A percentile compares a stretch with the other conserved stretches of the same genome.
Conservation (phyloP, 2,329 filamentous ascomycete genomes). For the Colletotrichum scovillei region DNA sequence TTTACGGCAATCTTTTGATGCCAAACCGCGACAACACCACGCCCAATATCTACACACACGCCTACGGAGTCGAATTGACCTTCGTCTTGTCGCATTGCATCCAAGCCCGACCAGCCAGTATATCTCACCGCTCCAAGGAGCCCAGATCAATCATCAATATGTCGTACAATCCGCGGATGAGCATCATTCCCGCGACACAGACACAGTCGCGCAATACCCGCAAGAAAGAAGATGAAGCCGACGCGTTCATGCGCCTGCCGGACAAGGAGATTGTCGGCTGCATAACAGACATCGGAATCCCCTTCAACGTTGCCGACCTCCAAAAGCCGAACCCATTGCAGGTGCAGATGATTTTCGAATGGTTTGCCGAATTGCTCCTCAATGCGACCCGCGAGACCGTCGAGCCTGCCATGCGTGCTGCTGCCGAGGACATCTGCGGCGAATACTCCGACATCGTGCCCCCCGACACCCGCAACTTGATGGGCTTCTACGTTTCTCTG, state of each 20-base stretch:
- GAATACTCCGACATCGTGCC: conserved; percentile 88
- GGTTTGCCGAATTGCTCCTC: conserved; percentile 93
- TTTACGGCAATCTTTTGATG: conserved; percentile 10
- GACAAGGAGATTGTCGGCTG: conserved; percentile 92
- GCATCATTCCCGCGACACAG: conserved; percentile 66
- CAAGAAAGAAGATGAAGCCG: conserved; percentile 70
- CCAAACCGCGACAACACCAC: neutral
- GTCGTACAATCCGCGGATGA: conserved; percentile 71
- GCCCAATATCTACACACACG: neutral
- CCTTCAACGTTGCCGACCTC: conserved; percentile 86
- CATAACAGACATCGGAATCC: conserved; percentile 96
- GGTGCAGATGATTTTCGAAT: conserved; percentile 98
- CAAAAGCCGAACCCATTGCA: conserved; percentile 94
- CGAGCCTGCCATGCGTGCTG: conserved; percentile 93
- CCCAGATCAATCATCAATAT: conserved; percentile 48
- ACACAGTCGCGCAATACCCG: conserved; percentile 60
- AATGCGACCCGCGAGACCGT: conserved; percentile 94
- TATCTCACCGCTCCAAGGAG: neutral
- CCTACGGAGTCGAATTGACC: neutral
- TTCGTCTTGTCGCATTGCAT: neutral
- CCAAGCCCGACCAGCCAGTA: neutral
- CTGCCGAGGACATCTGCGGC: conserved; percentile 86
- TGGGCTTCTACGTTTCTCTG: conserved; percentile 93
- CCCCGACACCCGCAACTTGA: conserved; percentile 88
- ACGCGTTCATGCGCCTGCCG: conserved; percentile 69